These are phyloP conservation scores for Botryococcus braunii DNA, from an alignment of 163 green algal species.

Conservation along the genomic window DNA sequence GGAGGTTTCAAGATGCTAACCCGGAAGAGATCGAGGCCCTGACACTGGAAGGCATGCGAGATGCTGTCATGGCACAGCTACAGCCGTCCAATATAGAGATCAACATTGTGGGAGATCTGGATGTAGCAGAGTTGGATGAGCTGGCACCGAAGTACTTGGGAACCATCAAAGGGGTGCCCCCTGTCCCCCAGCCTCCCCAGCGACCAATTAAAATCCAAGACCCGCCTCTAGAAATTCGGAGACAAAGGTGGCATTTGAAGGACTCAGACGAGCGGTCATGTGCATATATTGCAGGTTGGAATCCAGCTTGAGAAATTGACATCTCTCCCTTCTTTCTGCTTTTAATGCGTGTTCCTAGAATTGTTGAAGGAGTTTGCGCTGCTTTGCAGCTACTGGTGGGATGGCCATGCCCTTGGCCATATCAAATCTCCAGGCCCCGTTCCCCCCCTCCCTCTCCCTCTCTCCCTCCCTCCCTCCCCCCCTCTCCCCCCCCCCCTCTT, in stretches of 20 bases:
- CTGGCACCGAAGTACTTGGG: slow-evolving; percentile 79
- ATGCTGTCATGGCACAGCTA: slow-evolving; percentile 65
- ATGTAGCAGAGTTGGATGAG: slow-evolving; percentile 58
- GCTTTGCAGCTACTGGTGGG: no score
- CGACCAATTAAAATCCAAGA: no score
- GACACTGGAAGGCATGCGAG: slow-evolving; percentile 64
- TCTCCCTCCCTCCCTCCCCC: no score
- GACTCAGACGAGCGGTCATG: slow-evolving; percentile 91
- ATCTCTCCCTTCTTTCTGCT: no score
- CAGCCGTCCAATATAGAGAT: slow-evolving; percentile 67
- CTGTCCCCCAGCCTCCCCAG: slow-evolving; percentile 16
- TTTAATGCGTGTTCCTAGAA: no score
- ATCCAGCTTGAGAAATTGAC: no score
- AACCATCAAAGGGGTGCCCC: slow-evolving; percentile 41
- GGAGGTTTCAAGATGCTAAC: slow-evolving; percentile 73
- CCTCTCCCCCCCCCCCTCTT: no score
- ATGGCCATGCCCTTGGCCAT: no score
- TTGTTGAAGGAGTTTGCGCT: no score
- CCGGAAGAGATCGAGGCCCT: slow-evolving; percentile 81
- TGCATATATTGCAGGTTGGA: slow-evolving; percentile 73
- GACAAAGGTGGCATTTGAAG: slow-evolving; percentile 68
- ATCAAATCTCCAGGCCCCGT: no score
- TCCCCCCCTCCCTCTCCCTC: no score
- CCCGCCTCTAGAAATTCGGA: slow-evolving; percentile 35
- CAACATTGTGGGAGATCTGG: slow-evolving; percentile 90